phyloP scores from a whole-genome alignment of 176 grass and related monocot species.

The Secale cereale region DNA sequence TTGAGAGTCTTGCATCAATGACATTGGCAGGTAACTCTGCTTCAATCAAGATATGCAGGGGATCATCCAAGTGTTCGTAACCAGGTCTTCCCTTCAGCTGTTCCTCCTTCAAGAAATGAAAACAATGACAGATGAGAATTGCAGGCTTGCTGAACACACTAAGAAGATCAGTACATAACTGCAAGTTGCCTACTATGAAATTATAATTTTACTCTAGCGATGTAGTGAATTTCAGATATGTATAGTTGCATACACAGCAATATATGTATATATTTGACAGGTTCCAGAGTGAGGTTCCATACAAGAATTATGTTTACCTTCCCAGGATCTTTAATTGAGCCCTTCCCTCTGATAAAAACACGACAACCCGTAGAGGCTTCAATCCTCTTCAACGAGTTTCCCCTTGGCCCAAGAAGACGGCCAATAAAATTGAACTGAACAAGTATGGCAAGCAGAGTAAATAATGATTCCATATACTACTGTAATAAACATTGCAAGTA shows the following conservation, averaged over 20 bases:
- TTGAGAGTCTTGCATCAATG: slow-evolving; percentile 75
- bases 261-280: slow-evolving; percentile 4
- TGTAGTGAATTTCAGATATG: not conserved
- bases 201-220: not conserved
- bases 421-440: slow-evolving; percentile 97
- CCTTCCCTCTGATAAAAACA: slow-evolving; percentile 97
- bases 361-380: slow-evolving; percentile 93
- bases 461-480: slow-evolving; percentile 25
- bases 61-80: slow-evolving; percentile 93
- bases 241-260: not conserved
- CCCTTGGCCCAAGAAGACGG: slow-evolving; percentile 93
- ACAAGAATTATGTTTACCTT: slow-evolving; percentile 53
- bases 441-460: slow-evolving; percentile 14
- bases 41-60: slow-evolving; percentile 95
- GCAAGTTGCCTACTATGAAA: not conserved
- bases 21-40: slow-evolving; percentile 89
- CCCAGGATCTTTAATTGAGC: slow-evolving; percentile 91
- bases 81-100: slow-evolving; percentile 86
- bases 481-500: slow-evolving; percentile 26
- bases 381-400: slow-evolving; percentile 96
- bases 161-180: not conserved
- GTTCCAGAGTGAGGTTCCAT: slow-evolving; percentile 1
- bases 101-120: slow-evolving; percentile 69
- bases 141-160: not conserved
- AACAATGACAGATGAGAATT: slow-evolving; percentile 28